Evolutionary conservation across 371 early-diverging fungal species (phyloP).

Genomic region (Syncephalastrum monosporum): DNA sequence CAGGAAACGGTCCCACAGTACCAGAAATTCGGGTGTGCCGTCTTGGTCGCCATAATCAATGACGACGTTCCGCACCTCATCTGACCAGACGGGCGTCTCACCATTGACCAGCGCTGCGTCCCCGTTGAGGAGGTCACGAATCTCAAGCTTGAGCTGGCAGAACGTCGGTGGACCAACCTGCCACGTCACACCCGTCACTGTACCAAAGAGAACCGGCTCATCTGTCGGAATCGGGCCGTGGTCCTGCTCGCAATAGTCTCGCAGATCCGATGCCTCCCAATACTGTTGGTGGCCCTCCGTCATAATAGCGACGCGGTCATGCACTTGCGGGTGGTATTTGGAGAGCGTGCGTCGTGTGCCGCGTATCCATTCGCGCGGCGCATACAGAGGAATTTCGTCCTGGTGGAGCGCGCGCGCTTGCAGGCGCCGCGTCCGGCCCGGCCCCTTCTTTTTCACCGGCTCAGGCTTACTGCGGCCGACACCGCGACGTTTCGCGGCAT

Average conservation of each 20-base stretch:
- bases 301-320: constrained; percentile 63
- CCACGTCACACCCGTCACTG: constrained; percentile 58
- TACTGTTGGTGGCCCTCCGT: constrained; percentile 68
- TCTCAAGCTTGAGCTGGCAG: constrained; percentile 56
- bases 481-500: constrained; percentile 10
- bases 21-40: constrained; percentile 69
- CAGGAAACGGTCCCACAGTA: constrained; percentile 63
- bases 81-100: constrained; percentile 39
- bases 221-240: constrained; percentile 50
- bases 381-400: constrained; percentile 35
- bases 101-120: constrained; percentile 15
- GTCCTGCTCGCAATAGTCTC: constrained; percentile 50
- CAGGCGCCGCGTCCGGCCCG: constrained; percentile 4
- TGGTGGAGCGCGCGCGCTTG: constrained; percentile 22
- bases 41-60: constrained; percentile 74
- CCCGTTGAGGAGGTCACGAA: constrained; percentile 35
- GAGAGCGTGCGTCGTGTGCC: constrained; percentile 51
- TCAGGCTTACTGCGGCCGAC: constrained; percentile 8
- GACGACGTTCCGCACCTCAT: constrained; percentile 39
- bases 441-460: constrained; percentile 20
- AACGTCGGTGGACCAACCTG: constrained; percentile 72
- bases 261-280: constrained; percentile 51
- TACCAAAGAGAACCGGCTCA: constrained; percentile 59
- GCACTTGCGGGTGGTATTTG: constrained; percentile 73
- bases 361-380: constrained; percentile 65